Conservation (phyloP, 1,139 yeast species). For the Wickerhamomyces sp. region DNA sequence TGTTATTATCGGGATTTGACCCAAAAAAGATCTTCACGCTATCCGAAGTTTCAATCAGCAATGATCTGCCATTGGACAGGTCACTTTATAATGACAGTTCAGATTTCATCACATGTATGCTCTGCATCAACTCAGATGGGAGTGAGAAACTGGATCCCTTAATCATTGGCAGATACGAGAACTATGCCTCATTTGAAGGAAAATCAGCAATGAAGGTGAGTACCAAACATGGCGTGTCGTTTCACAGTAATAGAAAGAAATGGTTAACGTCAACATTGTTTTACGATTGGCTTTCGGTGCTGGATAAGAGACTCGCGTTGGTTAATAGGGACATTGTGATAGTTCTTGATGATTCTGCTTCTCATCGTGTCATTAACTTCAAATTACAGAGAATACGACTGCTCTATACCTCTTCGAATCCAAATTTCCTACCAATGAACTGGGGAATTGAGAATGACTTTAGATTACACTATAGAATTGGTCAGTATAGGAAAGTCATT, state of each 20-base stretch:
- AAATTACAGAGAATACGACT: conserved; percentile 49
- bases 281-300: conserved; percentile 53
- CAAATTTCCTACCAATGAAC: conserved; percentile 51
- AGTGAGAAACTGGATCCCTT: conserved; percentile 56
- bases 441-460: conserved; percentile 64
- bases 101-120: conserved; percentile 48
- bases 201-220: conserved; percentile 40
- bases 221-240: conserved; percentile 45
- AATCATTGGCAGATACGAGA: conserved; percentile 56
- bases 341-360: conserved; percentile 55
- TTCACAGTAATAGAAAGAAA: conserved; percentile 56
- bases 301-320: conserved; percentile 49
- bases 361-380: conserved; percentile 56
- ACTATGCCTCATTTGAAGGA: conserved; percentile 43
- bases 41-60: conserved; percentile 58
- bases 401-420: conserved; percentile 31
- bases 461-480: conserved; percentile 51
- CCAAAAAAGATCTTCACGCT: conserved; percentile 54
- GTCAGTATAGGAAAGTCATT: conserved; percentile 52
- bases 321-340: conserved; percentile 47
- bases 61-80: conserved; percentile 58
- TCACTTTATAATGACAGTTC: conserved; percentile 48
- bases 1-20: conserved; percentile 34
- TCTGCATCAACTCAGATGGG: conserved; percentile 60
- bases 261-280: conserved; percentile 66